Percentiles rank a stretch among this genome's conserved stretches.
Conservation (phyloP, 2,329 filamentous ascomycete species). For the Phialocephala sp. region DNA sequence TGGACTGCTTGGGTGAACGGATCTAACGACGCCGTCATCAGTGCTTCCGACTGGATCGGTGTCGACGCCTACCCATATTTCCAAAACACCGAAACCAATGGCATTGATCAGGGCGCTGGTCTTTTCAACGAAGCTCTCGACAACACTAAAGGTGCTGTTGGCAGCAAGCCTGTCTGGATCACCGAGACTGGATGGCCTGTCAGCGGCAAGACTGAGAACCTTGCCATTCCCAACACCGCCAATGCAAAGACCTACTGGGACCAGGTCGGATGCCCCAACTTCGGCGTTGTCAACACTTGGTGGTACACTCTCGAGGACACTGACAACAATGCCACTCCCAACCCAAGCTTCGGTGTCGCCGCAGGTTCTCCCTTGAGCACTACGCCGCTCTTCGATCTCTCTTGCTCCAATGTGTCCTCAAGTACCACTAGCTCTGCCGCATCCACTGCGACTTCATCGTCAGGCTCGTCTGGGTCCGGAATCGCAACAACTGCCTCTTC, state of each 20-base stretch:
- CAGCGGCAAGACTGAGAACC: slow-evolving; percentile 65
- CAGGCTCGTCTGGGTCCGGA: slow-evolving; percentile 6
- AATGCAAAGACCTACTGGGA: slow-evolving; percentile 86
- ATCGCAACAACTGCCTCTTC: slow-evolving; percentile 6
- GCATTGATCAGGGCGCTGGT: slow-evolving; percentile 64
- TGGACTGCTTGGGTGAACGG: slow-evolving; percentile 81
- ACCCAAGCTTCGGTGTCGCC: slow-evolving; percentile 74
- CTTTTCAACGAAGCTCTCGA: slow-evolving; percentile 73
- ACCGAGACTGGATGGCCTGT: slow-evolving; percentile 91
- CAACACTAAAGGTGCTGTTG: slow-evolving; percentile 61
- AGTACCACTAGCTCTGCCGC: slow-evolving; percentile 27
- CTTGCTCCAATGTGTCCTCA: slow-evolving; percentile 52
- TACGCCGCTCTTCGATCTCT: slow-evolving; percentile 67
- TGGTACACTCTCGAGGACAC: slow-evolving; percentile 80
- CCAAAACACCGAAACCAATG: slow-evolving; percentile 71
- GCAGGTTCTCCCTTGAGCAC: slow-evolving; percentile 55
- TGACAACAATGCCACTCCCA: slow-evolving; percentile 58
- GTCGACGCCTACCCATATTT: slow-evolving; percentile 88
- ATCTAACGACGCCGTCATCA: slow-evolving; percentile 73
- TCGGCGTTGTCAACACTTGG: slow-evolving; percentile 70
- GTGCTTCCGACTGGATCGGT: slow-evolving; percentile 77
- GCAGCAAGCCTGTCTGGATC: slow-evolving; percentile 79
- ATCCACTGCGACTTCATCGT: slow-evolving; percentile 23
- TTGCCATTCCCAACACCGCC: slow-evolving; percentile 64
- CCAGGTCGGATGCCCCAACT: slow-evolving; percentile 74